Conservation (phyloP, 1,284 basidiomycete species). For the Cryptococcus hybrid region DNA sequence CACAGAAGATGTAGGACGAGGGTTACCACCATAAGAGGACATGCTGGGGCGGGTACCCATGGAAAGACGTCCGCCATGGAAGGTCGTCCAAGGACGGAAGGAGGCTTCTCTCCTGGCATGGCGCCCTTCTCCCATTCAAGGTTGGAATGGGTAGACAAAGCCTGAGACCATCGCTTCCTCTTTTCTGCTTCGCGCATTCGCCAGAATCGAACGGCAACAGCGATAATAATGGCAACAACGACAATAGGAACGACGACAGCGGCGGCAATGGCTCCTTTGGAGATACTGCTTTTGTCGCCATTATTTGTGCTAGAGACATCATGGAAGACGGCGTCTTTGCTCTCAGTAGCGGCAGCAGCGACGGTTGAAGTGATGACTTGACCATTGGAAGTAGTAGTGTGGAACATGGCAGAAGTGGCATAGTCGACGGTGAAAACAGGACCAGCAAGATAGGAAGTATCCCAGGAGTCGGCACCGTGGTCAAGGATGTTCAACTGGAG, state of each 20-base stretch:
- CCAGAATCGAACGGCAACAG: slow-evolving; percentile 56
- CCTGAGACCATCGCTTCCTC: slow-evolving; percentile 62
- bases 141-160: slow-evolving; percentile 39
- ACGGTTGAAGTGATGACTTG: slow-evolving; percentile 32
- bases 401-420: slow-evolving; percentile 34
- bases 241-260: slow-evolving; percentile 70
- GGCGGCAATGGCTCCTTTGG: slow-evolving; percentile 70
- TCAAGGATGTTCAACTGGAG: slow-evolving; percentile 69
- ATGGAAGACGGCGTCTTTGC: slow-evolving; percentile 50
- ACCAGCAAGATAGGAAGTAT: slow-evolving; percentile 61
- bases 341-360: slow-evolving; percentile 50
- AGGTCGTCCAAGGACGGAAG: slow-evolving; percentile 75
- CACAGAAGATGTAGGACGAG: slow-evolving; percentile 35
- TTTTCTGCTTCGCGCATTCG: slow-evolving; percentile 61
- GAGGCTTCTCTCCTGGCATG: slow-evolving; percentile 51
- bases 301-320: slow-evolving; percentile 35
- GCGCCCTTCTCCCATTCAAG: slow-evolving; percentile 49
- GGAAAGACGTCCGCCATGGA: slow-evolving; percentile 16
- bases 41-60: slow-evolving; percentile 19
- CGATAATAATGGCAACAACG: slow-evolving; percentile 55
- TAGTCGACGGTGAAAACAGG: slow-evolving; percentile 62
- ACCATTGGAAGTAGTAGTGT: slow-evolving; percentile 38
- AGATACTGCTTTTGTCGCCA: slow-evolving; percentile 50
- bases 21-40: slow-evolving; percentile 23
- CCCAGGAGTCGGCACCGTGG: slow-evolving; percentile 57